Base-by-base conservation (phyloP, 371 early-diverging fungal species). In the Actinomucor elegans region DNA sequence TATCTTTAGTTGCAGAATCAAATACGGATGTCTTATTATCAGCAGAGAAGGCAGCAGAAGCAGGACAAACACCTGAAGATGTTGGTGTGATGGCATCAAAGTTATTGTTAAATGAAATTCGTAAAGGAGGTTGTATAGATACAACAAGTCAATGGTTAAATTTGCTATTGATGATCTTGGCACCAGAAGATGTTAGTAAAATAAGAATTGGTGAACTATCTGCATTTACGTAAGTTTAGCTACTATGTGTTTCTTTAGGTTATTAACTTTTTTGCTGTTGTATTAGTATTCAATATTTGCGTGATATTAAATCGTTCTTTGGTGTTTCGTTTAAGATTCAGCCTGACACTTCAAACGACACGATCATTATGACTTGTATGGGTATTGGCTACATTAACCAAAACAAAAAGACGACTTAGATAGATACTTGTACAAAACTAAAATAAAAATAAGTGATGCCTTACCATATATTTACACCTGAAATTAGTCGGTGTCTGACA, bases 151-250 rank as follows among this genome's bases (percentile, higher is more conserved):
- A 97, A 75, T 94, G 96, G 88, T 61, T 96, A 48, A 80, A 83
- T 32, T 61, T 96, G 35, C 68, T 97, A 54, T 73, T 92, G 57
- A 88, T 95, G 91, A 88, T 90, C 1, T 67, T 96, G 26, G 83
- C 93, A 7, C 91, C 96, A 1, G 96, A 96, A 66, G 97, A 98
- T 74, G 97, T 95, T 17, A 81, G 90, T 44, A 95, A 94, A 65
- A 78, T 96, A n/a, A 79, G 93, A 23, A 61, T 94, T 20, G 97
- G 95, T 15, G 76, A 83, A 52, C 71, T 96, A 29, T 86, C 91
- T 20, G 85, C 91, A 14, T 93, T 93, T 62, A 87, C 93, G 84
- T 89, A 83, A 84, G 87, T 78, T 34, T 4, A 11, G 10, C n/a
- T n/a, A n/a, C n/a, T n/a, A n/a, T n/a, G n/a, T n/a, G n/a, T n/a